phyloP scores from a whole-genome alignment of 768 basidiomycete genomes.

The Russula griseocarnosa region DNA sequence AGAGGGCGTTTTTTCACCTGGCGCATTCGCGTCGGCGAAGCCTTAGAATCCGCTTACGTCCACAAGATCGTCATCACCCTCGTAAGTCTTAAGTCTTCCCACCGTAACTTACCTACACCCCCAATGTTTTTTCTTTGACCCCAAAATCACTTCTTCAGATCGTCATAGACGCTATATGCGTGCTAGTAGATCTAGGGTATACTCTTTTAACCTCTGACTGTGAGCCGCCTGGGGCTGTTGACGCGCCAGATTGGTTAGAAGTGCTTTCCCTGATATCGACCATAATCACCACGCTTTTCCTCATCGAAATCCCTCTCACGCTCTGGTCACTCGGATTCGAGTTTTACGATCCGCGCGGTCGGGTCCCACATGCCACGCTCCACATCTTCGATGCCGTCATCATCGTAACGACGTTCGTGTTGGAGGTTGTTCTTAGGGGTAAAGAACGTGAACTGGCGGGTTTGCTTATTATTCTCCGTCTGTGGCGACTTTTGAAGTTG shows the following conservation, averaged over 20 bases:
- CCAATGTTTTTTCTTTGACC: not conserved
- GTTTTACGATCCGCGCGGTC: constrained; percentile 61
- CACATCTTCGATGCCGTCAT: constrained; percentile 72
- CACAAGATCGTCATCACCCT: constrained; percentile 29
- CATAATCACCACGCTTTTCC: constrained; percentile 64
- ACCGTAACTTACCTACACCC: not conserved
- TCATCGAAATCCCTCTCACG: constrained; percentile 70
- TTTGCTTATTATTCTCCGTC: constrained; percentile 66
- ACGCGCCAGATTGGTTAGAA: constrained; percentile 58
- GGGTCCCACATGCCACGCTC: constrained; percentile 51
- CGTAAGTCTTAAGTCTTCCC: constrained; percentile 8
- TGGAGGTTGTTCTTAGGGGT: constrained; percentile 67
- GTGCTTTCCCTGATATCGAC: constrained; percentile 60
- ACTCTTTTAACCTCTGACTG: constrained; percentile 59
- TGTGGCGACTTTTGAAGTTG: constrained; percentile 79
- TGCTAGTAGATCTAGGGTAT: constrained; percentile 68
- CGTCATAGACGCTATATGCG: constrained; percentile 60
- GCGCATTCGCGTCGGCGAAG: constrained; percentile 21
- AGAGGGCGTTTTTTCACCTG: not conserved
- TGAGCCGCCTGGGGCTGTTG: constrained; percentile 39
- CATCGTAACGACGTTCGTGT: constrained; percentile 66
- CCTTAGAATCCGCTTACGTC: constrained; percentile 11
- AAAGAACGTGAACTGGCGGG: constrained; percentile 65
- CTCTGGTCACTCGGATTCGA: constrained; percentile 61
- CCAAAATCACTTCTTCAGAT: constrained; percentile 39